Percentiles rank a stretch among this genome's conserved stretches.
Conservation (phyloP, 2,329 filamentous ascomycete species). For the Alternaria sp. region DNA sequence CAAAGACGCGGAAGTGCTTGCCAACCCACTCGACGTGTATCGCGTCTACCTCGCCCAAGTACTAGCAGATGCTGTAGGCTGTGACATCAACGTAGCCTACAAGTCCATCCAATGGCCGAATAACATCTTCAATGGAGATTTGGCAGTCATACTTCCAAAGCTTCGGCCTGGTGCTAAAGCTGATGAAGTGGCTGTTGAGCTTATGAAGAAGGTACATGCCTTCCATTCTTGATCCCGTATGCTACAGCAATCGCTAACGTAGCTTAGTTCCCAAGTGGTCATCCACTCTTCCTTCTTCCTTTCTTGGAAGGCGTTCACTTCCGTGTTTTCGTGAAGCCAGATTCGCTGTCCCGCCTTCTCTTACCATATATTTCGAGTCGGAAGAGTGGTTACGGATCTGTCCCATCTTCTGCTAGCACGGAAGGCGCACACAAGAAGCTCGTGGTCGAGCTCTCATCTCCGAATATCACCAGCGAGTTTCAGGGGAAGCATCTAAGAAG, state of each 20-base stretch:
- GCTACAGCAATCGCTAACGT: background rate
- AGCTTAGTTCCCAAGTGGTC: conserved; percentile 69
- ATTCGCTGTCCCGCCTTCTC: conserved; percentile 66
- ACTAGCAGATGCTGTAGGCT: conserved; percentile 23
- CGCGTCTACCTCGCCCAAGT: conserved; percentile 36
- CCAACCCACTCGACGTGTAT: conserved; percentile 40
- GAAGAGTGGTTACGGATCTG: conserved; percentile 62
- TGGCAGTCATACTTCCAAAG: conserved; percentile 38
- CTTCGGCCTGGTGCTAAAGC: conserved; percentile 36
- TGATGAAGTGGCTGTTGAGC: conserved; percentile 22
- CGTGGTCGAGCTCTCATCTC: conserved; percentile 77
- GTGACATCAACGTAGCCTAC: conserved; percentile 30
- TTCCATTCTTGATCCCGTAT: background rate
- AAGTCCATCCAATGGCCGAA: conserved; percentile 42
- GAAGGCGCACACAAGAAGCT: conserved; percentile 63
- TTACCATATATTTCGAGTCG: conserved; percentile 70
- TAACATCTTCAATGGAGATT: conserved; percentile 43
- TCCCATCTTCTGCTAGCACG: conserved; percentile 23
- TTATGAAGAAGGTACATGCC: conserved; percentile 37
- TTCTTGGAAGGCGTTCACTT: conserved; percentile 68
- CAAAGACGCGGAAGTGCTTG: conserved; percentile 11
- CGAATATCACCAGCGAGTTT: conserved; percentile 78
- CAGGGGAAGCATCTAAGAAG: conserved; percentile 72
- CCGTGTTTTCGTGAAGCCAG: conserved; percentile 72
- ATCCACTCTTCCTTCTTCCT: conserved; percentile 71